These are phyloP conservation scores for Fusarium euwallaceae DNA, from an alignment of 2,329 filamentous ascomycete genomes.

Conservation along the genomic window DNA sequence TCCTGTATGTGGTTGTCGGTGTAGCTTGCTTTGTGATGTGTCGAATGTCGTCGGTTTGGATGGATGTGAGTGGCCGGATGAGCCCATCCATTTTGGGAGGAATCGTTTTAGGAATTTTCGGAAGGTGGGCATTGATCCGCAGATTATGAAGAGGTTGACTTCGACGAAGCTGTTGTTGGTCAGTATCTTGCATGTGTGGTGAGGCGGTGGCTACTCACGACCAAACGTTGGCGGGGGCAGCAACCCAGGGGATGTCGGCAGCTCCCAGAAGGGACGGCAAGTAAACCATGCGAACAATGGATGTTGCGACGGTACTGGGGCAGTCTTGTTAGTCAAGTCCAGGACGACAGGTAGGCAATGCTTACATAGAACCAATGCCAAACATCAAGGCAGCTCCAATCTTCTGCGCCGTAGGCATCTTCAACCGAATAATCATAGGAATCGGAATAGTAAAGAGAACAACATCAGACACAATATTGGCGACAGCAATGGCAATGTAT, in stretches of 20 bases:
- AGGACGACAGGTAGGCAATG: neutral
- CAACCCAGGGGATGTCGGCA: constrained; percentile 46
- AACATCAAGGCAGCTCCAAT: constrained; percentile 59
- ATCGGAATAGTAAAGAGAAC: constrained; percentile 61
- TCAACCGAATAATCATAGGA: constrained; percentile 57
- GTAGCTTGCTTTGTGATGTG: constrained; percentile 7
- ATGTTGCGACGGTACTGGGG: constrained; percentile 50
- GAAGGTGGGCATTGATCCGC: constrained; percentile 45
- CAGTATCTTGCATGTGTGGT: neutral
- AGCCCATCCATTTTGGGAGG: constrained; percentile 73
- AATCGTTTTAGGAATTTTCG: constrained; percentile 69
- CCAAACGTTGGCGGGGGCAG: constrained; percentile 43
- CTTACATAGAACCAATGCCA: constrained; percentile 54
- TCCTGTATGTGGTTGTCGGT: constrained; percentile 25
- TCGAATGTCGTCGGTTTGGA: neutral
- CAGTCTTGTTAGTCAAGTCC: neutral
- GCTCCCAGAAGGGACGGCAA: constrained; percentile 39
- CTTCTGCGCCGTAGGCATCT: constrained; percentile 61
- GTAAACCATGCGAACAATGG: constrained; percentile 46
- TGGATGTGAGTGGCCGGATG: constrained; percentile 65
- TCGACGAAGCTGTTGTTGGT: constrained; percentile 48
- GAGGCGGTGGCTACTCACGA: constrained; percentile 34
- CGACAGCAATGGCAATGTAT: constrained; percentile 62
- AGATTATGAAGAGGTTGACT: constrained; percentile 55
- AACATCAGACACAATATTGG: constrained; percentile 62